Evolutionary conservation across 1,139 yeast species (phyloP).

Genomic region (Debaryomyces psychrophilus): DNA sequence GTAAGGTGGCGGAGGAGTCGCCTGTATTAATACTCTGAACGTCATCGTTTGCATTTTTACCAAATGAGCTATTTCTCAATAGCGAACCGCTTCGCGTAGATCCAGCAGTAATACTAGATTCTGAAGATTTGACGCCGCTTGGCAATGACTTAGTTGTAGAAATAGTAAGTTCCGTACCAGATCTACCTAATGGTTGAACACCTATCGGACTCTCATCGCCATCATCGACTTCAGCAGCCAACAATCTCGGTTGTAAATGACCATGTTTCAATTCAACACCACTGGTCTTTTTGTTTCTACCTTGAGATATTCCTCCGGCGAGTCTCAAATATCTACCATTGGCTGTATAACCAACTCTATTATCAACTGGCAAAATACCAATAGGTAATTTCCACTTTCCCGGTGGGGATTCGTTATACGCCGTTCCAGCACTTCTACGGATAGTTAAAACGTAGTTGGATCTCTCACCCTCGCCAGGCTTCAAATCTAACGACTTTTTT

Average conservation of each 20-base stretch:
- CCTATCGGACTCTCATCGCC: slow-evolving; percentile 38
- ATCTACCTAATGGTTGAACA: slow-evolving; percentile 11
- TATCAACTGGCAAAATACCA: slow-evolving; percentile 56
- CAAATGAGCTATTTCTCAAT: slow-evolving; percentile 27
- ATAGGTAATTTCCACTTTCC: slow-evolving; percentile 66
- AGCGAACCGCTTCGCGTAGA: slow-evolving; percentile 17
- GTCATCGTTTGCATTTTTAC: slow-evolving; percentile 27
- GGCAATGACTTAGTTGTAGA: slow-evolving; percentile 13
- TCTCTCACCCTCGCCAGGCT: slow-evolving; percentile 55
- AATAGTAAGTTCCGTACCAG: slow-evolving; percentile 10
- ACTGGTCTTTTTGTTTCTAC: slow-evolving; percentile 37
- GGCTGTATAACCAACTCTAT: slow-evolving; percentile 30
- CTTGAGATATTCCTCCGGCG: slow-evolving; percentile 28
- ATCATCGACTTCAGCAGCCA: slow-evolving; percentile 80
- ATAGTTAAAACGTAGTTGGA: slow-evolving; percentile 59
- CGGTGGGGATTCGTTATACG: slow-evolving; percentile 60
- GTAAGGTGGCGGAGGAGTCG: slow-evolving; percentile 14
- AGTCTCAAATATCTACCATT: slow-evolving; percentile 38
- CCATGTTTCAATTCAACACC: slow-evolving; percentile 75
- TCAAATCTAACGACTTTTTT: slow-evolving; percentile 38
- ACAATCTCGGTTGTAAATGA: slow-evolving; percentile 69
- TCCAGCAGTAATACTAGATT: slow-evolving; percentile 22
- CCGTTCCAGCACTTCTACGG: slow-evolving; percentile 54
- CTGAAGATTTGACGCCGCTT: slow-evolving; percentile 25
- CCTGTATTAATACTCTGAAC: slow-evolving; percentile 30